A percentile compares a stretch with the other conserved stretches of the same genome.
phyloP scores from a whole-genome alignment of 2,329 filamentous ascomycete species.

The Diaporthe sp. region DNA sequence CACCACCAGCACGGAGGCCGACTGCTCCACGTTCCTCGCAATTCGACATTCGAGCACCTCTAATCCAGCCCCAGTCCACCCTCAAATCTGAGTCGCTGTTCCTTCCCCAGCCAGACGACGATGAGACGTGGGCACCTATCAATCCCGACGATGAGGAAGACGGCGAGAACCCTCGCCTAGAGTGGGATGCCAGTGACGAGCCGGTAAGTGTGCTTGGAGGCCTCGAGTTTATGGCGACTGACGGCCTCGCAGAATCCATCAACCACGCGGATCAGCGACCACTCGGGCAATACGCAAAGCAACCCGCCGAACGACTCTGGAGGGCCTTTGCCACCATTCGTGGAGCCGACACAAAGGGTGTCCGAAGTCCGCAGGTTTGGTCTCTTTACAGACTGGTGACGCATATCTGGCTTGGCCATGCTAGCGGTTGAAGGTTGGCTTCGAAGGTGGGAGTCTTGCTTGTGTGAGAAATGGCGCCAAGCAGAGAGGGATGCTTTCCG shows the following conservation, averaged over 20 bases:
- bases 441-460: not conserved
- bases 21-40: constrained; percentile 44
- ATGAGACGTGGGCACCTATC: constrained; percentile 78
- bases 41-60: constrained; percentile 46
- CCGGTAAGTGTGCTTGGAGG: constrained; percentile 58
- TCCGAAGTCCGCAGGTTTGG: constrained; percentile 69
- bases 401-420: not conserved
- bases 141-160: constrained; percentile 65
- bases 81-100: constrained; percentile 76
- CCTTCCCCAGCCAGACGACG: constrained; percentile 72
- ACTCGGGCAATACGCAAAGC: constrained; percentile 36
- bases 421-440: not conserved
- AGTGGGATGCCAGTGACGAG: constrained; percentile 78
- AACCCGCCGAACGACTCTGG: not conserved
- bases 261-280: constrained; percentile 39
- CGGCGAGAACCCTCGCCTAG: constrained; percentile 73
- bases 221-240: not conserved
- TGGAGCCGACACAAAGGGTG: constrained; percentile 80
- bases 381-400: constrained; percentile 41
- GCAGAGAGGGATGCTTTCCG: not conserved
- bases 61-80: constrained; percentile 61
- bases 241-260: constrained; percentile 52
- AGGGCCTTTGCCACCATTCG: constrained; percentile 43
- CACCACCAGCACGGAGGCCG: constrained; percentile 45
- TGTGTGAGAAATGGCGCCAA: not conserved